These are phyloP conservation scores for Phalaenopsis hybrid DNA, from an alignment of 116 monocot genomes.

Conservation along the genomic window DNA sequence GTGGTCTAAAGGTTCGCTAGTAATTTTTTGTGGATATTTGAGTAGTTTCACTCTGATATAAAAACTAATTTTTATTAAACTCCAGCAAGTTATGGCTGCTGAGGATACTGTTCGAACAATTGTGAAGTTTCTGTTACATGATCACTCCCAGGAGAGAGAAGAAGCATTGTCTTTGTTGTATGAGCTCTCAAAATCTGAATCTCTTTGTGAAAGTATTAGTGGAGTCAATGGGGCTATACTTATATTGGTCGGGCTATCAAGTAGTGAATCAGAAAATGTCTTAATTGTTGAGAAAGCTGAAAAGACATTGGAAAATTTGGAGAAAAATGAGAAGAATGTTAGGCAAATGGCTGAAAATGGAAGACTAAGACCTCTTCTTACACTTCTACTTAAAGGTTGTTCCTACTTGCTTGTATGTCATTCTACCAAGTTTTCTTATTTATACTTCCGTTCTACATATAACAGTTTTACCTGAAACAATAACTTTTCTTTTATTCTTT, in stretches of 20 bases:
- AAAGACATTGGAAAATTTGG: conserved; percentile 66
- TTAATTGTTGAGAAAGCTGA: conserved; percentile 65
- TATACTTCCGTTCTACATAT: neutral
- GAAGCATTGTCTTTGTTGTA: conserved; percentile 69
- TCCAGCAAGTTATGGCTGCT: conserved; percentile 58
- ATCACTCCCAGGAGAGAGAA: conserved; percentile 65
- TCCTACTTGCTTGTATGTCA: neutral
- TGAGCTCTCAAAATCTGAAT: conserved; percentile 74
- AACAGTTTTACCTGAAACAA: neutral
- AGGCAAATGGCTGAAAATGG: conserved; percentile 94
- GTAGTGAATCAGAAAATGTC: conserved; percentile 73
- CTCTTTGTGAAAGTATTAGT: conserved; percentile 76
- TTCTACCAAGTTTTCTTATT: neutral
- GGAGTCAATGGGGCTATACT: conserved; percentile 73
- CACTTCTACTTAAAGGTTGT: conserved; percentile 64
- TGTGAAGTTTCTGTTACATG: conserved; percentile 76
- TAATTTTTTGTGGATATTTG: conserved; percentile 12
- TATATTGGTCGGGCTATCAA: conserved; percentile 69
- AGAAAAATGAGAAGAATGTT: conserved; percentile 69
- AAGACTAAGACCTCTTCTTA: conserved; percentile 73
- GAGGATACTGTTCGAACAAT: conserved; percentile 74
- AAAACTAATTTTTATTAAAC: conserved; percentile 5
- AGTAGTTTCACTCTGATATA: conserved; percentile 1
- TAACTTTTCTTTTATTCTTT: neutral
- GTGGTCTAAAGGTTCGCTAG: conserved; percentile 28